Conservation (phyloP, 805 yeast species). For the Spathaspora gorwiae region DNA sequence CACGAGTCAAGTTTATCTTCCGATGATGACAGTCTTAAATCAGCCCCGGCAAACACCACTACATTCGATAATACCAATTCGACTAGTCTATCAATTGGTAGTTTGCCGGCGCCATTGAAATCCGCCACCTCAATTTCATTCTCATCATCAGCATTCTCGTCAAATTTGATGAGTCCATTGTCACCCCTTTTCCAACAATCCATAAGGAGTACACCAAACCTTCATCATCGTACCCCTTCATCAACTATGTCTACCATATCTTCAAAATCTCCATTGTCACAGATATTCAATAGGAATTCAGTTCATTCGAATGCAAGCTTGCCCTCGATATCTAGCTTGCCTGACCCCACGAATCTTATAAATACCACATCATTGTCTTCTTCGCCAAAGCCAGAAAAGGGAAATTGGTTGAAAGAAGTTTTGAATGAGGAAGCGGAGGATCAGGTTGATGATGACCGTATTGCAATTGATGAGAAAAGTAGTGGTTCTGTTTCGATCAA, state of each 20-base stretch:
- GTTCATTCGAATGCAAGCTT: slow-evolving; percentile 1
- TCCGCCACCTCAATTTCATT: slow-evolving; percentile 3
- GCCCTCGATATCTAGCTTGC: slow-evolving; percentile 5
- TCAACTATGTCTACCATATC: slow-evolving; percentile 6
- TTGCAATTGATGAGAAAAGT: neutral
- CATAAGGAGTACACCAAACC: slow-evolving; percentile 19
- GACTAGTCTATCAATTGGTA: slow-evolving; percentile 11
- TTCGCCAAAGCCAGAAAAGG: slow-evolving; percentile 1
- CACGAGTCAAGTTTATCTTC: slow-evolving; percentile 6
- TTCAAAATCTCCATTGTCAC: slow-evolving; percentile 3
- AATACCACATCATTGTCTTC: neutral
- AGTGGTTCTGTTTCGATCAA: no score
- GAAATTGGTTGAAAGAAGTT: slow-evolving; percentile 26
- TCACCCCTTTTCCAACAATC: slow-evolving; percentile 38
- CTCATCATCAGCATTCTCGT: slow-evolving; percentile 15
- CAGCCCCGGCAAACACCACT: slow-evolving; percentile 6
- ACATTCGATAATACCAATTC: neutral
- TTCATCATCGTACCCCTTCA: slow-evolving; percentile 2
- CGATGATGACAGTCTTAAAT: slow-evolving; percentile 1
- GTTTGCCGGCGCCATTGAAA: slow-evolving; percentile 16
- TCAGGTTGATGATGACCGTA: neutral
- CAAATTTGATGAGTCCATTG: slow-evolving; percentile 33
- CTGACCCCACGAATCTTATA: neutral
- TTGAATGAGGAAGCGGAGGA: slow-evolving; percentile 17
- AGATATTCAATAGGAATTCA: neutral